Base-by-base conservation (phyloP, 2,329 filamentous ascomycete species). In the Thermomyces lanuginosus region DNA sequence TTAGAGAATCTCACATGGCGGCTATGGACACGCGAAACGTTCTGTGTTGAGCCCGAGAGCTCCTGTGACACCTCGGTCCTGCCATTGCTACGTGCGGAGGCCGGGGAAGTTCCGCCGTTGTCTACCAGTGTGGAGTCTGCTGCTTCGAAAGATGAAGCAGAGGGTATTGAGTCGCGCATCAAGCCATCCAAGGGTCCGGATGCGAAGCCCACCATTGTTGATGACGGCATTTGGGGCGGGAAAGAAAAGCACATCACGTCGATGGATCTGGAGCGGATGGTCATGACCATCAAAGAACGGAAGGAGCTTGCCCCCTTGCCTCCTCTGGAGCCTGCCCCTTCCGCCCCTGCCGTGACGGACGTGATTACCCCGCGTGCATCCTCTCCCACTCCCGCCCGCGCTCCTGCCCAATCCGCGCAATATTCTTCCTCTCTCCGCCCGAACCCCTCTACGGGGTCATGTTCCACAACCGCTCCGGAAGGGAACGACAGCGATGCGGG, bases 1-100 rank as follows among this genome's bases (percentile, higher is more conserved):
- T 64, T 93, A 49, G 89, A 95, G 53, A 95, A 98, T 59, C 64
- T 98, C 36, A 91, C 79, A 51, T 95, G 89, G 89, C 67, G 89
- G 43, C 61, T 95, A 35, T 95, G 84, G 86, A 91, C 82, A 44
- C 70, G 83, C 44, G 84, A 95, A 51, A 86, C 80, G 7, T 82
- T 92, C 43, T 92, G 84, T 56, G 84, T 77, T 55, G 76, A 80
- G 36, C 67, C 66, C n/a, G 43, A 46, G 27, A 49, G 38, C 20
- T 62, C 66, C 32, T 62, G 65, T 40, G 61, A 64, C 42, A 56
- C 58, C 14, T 58, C 64, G 29, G 51, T 64, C 40, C 49, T 42
- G 51, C 60, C 36, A 52, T 61, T 40, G 43, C 63, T 33, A 57
- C 70, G 38, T 31, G 51, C 39, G 30, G 55, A 47, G 39, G 47